Evolutionary conservation across 2,329 filamentous ascomycete species (phyloP).

Genomic region (Diaporthe sp.): DNA sequence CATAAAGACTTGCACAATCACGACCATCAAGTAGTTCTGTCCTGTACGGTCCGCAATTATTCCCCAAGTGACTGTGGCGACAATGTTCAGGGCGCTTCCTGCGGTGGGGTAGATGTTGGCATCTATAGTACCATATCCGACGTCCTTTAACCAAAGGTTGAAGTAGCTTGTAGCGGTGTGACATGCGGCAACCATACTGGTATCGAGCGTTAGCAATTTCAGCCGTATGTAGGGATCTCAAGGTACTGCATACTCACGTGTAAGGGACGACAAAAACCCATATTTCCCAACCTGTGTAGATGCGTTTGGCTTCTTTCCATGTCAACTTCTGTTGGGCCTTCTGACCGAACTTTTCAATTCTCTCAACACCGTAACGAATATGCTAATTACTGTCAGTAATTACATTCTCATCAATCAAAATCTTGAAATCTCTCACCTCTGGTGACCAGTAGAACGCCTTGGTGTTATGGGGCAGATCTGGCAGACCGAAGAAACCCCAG

Average conservation of each 20-base stretch:
- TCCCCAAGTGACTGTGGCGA: background rate
- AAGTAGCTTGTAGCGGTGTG: slow-evolving; percentile 1
- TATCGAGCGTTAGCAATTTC: background rate
- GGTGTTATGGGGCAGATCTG: slow-evolving; percentile 18
- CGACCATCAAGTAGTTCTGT: background rate
- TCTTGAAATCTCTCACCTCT: background rate
- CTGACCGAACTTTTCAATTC: background rate
- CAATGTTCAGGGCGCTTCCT: background rate
- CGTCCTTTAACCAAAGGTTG: background rate
- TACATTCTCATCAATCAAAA: fast-evolving
- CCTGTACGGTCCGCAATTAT: background rate
- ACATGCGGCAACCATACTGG: background rate
- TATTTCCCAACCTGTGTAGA: background rate
- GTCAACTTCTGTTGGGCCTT: background rate
- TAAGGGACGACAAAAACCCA: slow-evolving; percentile 8
- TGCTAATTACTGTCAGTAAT: background rate
- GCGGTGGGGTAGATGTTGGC: background rate
- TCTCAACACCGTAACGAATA: background rate
- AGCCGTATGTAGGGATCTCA: background rate
- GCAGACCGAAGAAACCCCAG: slow-evolving; percentile 23
- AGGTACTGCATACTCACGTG: background rate
- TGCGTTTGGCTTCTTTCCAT: slow-evolving; percentile 7
- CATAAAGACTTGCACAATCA: background rate
- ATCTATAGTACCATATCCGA: background rate
- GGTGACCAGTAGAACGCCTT: background rate